Base-by-base conservation (phyloP, 441 rosid species). In the Eruca vesicaria region DNA sequence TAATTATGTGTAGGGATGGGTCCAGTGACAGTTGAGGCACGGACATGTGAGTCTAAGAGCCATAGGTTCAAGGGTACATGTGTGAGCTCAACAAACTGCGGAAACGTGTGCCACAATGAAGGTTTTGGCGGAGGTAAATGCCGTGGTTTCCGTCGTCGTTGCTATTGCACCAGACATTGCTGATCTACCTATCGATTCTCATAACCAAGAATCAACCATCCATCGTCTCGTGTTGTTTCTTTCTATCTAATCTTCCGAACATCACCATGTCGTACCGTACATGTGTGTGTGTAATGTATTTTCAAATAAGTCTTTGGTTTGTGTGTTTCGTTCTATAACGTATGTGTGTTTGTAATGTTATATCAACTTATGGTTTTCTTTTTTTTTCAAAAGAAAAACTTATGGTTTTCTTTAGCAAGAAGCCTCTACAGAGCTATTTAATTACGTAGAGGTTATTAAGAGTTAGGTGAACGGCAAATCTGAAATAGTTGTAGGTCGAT, bases 241-340 rank as follows among this genome's bases (percentile, higher is more conserved):
- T 64, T 36, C n/a, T 55, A 36, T 43, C 12, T 41, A 14, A 35
- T 61, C 14, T 52, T 75, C 19, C 7, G 74, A 19, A 35, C 45
- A 8, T 43, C 69, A 75, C 56, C 63, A 12, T 35, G 68, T 50
- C 10, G 78, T 75, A 68, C 43, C 41, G 68, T 67, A 35, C 64
- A 29, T 48, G 72, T 48, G 60, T 53, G 71, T 45, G 45, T 63
- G 67, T 60, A 7, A 50, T 69, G 21, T 76, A 56, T 71, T 56
- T 50, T 69, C 16, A 10, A 77, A 77, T 77, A 77, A 77, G 56
- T 57, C 23, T 64, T 31, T 57, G 55, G 53, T 31, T 58, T 68
- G 56, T 38, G 73, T 66, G 50, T 58, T n/a, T 6, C 2, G 20
- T 58, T 23, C 43, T 61, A 26, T 61, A 61, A 61, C 38, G 43